These are phyloP conservation scores for Escovopsis weberi DNA, from an alignment of 2,329 filamentous ascomycete species.

Conservation along the genomic window DNA sequence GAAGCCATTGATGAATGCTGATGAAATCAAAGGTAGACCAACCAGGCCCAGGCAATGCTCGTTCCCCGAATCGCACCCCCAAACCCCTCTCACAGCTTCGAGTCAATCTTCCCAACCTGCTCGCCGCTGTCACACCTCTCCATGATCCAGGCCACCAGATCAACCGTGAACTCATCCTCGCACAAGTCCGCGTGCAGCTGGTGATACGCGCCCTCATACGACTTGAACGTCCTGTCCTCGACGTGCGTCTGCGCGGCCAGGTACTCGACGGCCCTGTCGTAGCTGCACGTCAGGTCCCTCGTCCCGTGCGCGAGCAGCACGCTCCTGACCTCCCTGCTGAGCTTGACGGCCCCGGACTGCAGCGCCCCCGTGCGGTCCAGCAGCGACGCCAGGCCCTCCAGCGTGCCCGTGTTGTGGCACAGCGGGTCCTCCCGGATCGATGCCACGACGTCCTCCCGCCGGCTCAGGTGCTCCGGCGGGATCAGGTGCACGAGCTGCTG, in stretches of 20 bases:
- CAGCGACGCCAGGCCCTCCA: slow-evolving; percentile 66
- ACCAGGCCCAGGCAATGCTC: background rate
- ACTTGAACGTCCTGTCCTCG: slow-evolving; percentile 54
- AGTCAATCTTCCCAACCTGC: slow-evolving; percentile 10
- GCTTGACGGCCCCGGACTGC: slow-evolving; percentile 35
- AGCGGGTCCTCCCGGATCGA: slow-evolving; percentile 51
- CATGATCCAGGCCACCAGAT: slow-evolving; percentile 54
- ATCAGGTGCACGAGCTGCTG: slow-evolving; percentile 54
- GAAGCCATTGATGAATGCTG: too few species aligned
- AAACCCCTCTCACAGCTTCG: slow-evolving; percentile 21
- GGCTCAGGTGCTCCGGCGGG: slow-evolving; percentile 46
- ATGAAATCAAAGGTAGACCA: too few species aligned
- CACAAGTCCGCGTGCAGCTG: slow-evolving; percentile 50
- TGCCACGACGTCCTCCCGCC: slow-evolving; percentile 49
- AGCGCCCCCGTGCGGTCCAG: slow-evolving; percentile 57
- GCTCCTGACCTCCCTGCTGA: slow-evolving; percentile 41
- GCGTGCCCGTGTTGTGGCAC: slow-evolving; percentile 70
- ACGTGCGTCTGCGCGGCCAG: slow-evolving; percentile 40
- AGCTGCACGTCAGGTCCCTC: slow-evolving; percentile 55
- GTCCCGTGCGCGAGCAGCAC: slow-evolving; percentile 67
- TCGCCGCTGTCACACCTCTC: slow-evolving; percentile 16
- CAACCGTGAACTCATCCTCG: slow-evolving; percentile 38
- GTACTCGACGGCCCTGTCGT: slow-evolving; percentile 48
- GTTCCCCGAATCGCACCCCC: background rate
- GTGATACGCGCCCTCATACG: slow-evolving; percentile 68